Evolutionary conservation across 2,329 filamentous ascomycete species (phyloP), one percentile per base, ranked within the genome.

Genomic region (Exutisphaerella laricina): DNA sequence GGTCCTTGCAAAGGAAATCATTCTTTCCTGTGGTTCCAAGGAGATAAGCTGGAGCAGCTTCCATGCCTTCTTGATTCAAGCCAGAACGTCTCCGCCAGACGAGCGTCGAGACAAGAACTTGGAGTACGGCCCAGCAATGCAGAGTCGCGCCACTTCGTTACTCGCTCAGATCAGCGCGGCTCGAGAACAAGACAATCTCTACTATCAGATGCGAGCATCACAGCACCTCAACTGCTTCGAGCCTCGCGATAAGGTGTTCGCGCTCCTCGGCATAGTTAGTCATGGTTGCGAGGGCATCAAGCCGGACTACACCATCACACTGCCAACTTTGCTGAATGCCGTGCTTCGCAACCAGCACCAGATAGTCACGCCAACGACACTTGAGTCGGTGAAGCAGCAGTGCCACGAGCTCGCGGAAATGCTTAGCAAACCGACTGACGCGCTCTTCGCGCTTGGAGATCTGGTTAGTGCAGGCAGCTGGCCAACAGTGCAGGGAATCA

Each of bases 1-100:
- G 21, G 40, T 28, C 4, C 41, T 35, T 20, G 45, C 45, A 4
- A 30, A 30, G 20, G n/a, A 28, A n/a, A 22, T 25, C 2, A 3
- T 44, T 5, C 9, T 43, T 14, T 20, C 39, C 20, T 48, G 44
- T 40, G 41, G 44, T 10, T 28, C n/a, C 23, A 21, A 40, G 16
- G 12, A 8, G 8, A 14, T 14, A 32, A 3, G 8, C 8, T n/a
- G 29, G 14, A 4, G 12, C 12, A 16, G 12, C 12, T 16, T 32
- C 8, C 8, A 10, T 8, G 6, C 8, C 12, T 32, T 32, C 14
- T 16, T 3, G 8, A 4, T 13, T 32, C 29, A 8, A n/a, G 29
- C 29, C 12, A 10, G 14, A 8, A 13, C 29, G 8, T 4, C 14
- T 8, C 29, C 29, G 8, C 29, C 29, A 10, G 16, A 3, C 8